Conservation (phyloP, 2,329 filamentous ascomycete genomes). For the Verticillium isaacii region DNA sequence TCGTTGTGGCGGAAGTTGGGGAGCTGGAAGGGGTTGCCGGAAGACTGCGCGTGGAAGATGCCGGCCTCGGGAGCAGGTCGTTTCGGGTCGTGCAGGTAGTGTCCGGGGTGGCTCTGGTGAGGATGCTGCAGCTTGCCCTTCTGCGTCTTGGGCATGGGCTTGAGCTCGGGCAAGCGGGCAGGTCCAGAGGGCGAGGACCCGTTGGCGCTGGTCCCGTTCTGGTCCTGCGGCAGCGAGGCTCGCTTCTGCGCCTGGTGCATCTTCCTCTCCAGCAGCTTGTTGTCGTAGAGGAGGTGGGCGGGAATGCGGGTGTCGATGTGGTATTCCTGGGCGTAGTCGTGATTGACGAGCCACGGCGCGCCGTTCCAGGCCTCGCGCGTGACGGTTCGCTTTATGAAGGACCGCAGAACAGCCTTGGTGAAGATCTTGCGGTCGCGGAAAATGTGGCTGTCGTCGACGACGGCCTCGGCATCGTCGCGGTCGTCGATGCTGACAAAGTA, state of each 20-base stretch:
- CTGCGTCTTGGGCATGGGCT: slow-evolving; percentile 66
- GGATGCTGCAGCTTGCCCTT: slow-evolving; percentile 56
- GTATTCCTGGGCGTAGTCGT: slow-evolving; percentile 76
- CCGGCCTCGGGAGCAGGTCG: slow-evolving; percentile 35
- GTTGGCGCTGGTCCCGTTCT: slow-evolving; percentile 26
- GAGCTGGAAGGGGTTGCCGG: slow-evolving; percentile 43
- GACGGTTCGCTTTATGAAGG: slow-evolving; percentile 94
- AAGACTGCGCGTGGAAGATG: slow-evolving; percentile 28
- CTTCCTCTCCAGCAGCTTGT: slow-evolving; percentile 72
- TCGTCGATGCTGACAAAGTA: slow-evolving; percentile 77
- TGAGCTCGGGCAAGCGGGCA: slow-evolving; percentile 64
- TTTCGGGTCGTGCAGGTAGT: slow-evolving; percentile 32
- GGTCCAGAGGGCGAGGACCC: slow-evolving; percentile 34
- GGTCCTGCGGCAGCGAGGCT: slow-evolving; percentile 33
- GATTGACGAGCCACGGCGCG: slow-evolving; percentile 94
- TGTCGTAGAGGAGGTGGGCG: slow-evolving; percentile 74
- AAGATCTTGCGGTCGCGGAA: slow-evolving; percentile 86
- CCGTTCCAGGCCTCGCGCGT: slow-evolving; percentile 88
- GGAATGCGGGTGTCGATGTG: slow-evolving; percentile 86
- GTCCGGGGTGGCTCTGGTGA: slow-evolving; percentile 28
- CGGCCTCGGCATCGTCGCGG: slow-evolving; percentile 63
- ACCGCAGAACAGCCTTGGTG: slow-evolving; percentile 87
- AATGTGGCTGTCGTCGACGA: slow-evolving; percentile 78
- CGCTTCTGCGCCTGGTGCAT: slow-evolving; percentile 64
- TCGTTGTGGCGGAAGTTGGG: slow-evolving; percentile 37